Evolutionary conservation across 345 rosid genomes (phyloP), one percentile per base, ranked within the genome.

Genomic region (Capsella bursapastoris): DNA sequence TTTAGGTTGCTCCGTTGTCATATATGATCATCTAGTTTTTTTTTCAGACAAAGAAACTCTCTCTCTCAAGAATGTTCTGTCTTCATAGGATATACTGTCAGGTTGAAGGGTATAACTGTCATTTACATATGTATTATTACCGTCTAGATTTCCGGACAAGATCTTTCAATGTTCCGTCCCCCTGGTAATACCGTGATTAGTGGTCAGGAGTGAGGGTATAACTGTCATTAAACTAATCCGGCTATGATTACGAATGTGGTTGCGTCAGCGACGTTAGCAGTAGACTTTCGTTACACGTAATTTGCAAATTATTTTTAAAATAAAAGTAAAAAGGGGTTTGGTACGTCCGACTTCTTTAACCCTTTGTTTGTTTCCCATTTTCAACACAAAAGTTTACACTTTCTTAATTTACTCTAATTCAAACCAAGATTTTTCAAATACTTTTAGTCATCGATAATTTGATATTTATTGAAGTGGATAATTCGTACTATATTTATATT

Each of bases 271-370:
- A n/a, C 73, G 61, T 50, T 16, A 64, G 25, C 25, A 22, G 55
- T 49, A 76, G 63, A 64, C 80, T 76, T 76, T 64, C 53, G 38
- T 70, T 56, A 63, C 75, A 76, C 45, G 80, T 52, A 61, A 76
- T 48, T 68, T 75, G 28, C 48, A 0, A 18, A 18, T 27, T 22
- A 29, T 18, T 70, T 70, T 14, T 2, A 64, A 43, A 8, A 22
- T 1, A 22, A 3, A 6, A 6, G 38, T 11, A 16, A 15, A 66
- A 58, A 67, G 29, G 2, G 29, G 61, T 59, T 75, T 31, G 52
- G 43, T 67, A 50, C 45, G 43, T 67, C 40, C 45, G 68, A 38
- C 27, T 50, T 43, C 2, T 34, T 34, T 34, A 50, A n/a, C 7
- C 48, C 38, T 22, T 3, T 47, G 14, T 37, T 22, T 34, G 6